Conservation (phyloP, 225 moss, liverwort and hornwort genomes). For the Asterella californica region DNA sequence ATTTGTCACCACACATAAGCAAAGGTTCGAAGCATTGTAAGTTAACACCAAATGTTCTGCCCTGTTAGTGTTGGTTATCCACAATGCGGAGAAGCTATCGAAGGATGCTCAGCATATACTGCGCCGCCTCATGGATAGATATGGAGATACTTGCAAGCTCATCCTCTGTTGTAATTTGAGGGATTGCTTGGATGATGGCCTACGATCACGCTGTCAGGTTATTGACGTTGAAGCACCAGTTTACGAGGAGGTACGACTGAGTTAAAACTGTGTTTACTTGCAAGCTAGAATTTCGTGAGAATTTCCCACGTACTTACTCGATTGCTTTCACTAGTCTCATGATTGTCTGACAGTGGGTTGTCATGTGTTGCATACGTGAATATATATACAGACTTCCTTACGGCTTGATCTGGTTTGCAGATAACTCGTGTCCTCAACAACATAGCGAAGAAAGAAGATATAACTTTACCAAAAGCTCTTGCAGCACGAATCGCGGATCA, state of each 20-base stretch:
- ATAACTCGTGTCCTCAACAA: slow-evolving; percentile 15
- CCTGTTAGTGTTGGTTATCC: slow-evolving; percentile 29
- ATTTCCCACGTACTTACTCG: too few species aligned
- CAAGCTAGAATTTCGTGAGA: background rate
- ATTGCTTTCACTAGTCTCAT: too few species aligned
- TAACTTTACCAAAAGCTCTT: slow-evolving; percentile 23
- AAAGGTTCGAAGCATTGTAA: too few species aligned
- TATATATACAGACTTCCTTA: background rate
- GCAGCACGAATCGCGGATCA: slow-evolving; percentile 31
- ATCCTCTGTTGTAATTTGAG: slow-evolving; percentile 31
- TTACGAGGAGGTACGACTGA: slow-evolving; percentile 25
- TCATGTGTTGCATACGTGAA: background rate
- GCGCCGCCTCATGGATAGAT: slow-evolving; percentile 32
- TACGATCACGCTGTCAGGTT: slow-evolving; percentile 29
- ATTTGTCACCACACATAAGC: too few species aligned
- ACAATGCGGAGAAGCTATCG: slow-evolving; percentile 27
- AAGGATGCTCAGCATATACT: slow-evolving; percentile 23
- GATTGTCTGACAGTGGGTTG: too few species aligned
- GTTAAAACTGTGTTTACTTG: background rate
- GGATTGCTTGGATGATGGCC: slow-evolving; percentile 4
- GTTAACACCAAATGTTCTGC: background rate
- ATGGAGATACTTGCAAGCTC: slow-evolving; percentile 30
- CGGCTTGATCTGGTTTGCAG: slow-evolving; percentile 2
- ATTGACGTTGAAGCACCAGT: slow-evolving; percentile 26
- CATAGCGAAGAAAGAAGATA: slow-evolving; percentile 26